Evolutionary conservation across 768 basidiomycete genomes (phyloP).

Genomic region (Mycena kentingensis): DNA sequence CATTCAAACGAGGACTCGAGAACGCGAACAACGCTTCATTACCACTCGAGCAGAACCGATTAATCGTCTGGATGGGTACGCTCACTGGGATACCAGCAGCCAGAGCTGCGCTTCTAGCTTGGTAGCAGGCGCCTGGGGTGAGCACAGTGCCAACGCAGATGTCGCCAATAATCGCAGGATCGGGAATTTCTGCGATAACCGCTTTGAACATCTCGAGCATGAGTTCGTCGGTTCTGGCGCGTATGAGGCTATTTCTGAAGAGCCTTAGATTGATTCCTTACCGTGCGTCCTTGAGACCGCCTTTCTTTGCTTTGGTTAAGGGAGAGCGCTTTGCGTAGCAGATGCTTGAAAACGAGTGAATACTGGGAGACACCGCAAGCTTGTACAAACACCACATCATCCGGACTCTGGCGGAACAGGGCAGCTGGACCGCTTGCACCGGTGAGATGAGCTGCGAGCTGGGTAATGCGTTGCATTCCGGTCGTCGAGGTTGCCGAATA

Average conservation of each 20-base stretch:
- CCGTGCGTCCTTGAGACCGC: conserved; percentile 59
- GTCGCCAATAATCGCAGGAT: conserved; percentile 69
- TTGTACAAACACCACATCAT: conserved; percentile 65
- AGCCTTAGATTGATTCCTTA: conserved; percentile 28
- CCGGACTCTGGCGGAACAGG: conserved; percentile 59
- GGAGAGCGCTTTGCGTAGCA: conserved; percentile 24
- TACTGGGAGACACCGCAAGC: not conserved
- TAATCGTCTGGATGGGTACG: conserved; percentile 72
- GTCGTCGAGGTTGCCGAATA: not conserved
- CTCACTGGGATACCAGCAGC: conserved; percentile 82
- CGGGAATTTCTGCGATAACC: conserved; percentile 42
- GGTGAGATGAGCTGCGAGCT: conserved; percentile 62
- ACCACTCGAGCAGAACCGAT: conserved; percentile 79
- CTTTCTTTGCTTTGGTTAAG: not conserved
- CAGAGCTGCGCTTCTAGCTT: conserved; percentile 71
- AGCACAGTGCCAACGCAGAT: conserved; percentile 81
- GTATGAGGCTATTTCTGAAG: not conserved
- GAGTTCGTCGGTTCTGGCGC: conserved; percentile 70
- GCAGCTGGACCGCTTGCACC: conserved; percentile 46
- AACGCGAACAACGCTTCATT: not conserved
- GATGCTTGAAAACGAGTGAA: not conserved
- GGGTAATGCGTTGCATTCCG: conserved; percentile 64
- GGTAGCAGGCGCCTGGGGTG: conserved; percentile 64
- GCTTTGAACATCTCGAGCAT: conserved; percentile 83
- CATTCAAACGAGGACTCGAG: not conserved